Percentiles rank a stretch among this genome's conserved stretches.
phyloP scores from a whole-genome alignment of 495 filamentous ascomycete species.

The Podospora didyma region DNA sequence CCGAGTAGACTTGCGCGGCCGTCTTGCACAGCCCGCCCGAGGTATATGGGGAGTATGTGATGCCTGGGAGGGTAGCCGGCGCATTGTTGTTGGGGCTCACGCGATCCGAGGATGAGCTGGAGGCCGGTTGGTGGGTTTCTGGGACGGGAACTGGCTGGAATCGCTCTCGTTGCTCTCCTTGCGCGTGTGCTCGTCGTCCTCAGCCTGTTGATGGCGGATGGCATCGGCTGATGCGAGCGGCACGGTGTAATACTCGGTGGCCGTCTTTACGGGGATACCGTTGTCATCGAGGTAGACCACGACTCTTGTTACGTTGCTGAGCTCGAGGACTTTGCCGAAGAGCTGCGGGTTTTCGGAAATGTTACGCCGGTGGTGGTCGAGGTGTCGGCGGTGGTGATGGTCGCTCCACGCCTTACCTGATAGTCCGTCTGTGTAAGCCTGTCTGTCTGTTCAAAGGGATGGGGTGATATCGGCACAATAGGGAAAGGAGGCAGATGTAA shows the following conservation, averaged over 20 bases:
- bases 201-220: neutral
- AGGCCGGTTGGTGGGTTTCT: neutral
- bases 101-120: conserved; percentile 9
- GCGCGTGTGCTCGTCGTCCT: conserved; percentile 5
- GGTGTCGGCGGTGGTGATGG: neutral
- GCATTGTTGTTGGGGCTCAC: conserved; percentile 3
- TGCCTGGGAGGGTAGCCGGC: conserved; percentile 42
- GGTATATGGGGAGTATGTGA: conserved; percentile 75
- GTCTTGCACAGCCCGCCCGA: conserved; percentile 62
- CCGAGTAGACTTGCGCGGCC: conserved; percentile 54
- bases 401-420: neutral
- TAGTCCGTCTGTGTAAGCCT: too few relatives aligned
- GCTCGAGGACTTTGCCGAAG: too few relatives aligned
- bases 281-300: conserved; percentile 63
- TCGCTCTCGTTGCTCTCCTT: too few relatives aligned
- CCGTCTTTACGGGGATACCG: conserved; percentile 49
- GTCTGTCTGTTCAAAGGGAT: neutral
- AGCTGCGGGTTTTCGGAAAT: neutral
- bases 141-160: too few relatives aligned
- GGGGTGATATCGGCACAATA: neutral
- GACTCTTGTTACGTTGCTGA: conserved; percentile 36
- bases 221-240: neutral
- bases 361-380: neutral
- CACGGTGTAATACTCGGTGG: conserved; percentile 24
- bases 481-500: neutral